A percentile compares a stretch with the other conserved stretches of the same genome.
phyloP scores from a whole-genome alignment of 176 grass and related monocot genomes.

The Ensete glaucum region DNA sequence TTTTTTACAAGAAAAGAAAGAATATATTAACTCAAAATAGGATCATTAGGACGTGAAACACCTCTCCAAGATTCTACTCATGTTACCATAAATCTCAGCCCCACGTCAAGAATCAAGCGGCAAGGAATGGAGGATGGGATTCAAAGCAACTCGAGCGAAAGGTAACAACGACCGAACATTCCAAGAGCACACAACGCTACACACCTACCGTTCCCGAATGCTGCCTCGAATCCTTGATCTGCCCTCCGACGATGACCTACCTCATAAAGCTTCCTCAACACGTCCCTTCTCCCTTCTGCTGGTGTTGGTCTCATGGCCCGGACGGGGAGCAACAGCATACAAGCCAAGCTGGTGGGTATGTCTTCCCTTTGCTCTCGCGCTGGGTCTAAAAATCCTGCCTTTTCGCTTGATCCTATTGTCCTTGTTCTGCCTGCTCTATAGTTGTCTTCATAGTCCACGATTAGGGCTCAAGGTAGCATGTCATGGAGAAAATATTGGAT shows the following conservation, averaged over 20 bases:
- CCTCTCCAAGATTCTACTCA: no score
- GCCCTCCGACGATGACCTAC: neutral
- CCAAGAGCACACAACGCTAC: neutral
- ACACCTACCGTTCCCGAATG: neutral
- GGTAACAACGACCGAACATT: no score
- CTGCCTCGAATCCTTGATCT: neutral
- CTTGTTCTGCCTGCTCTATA: neutral
- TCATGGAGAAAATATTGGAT: neutral
- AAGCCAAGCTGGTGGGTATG: conserved; percentile 89
- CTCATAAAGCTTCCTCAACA: neutral
- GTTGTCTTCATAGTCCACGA: neutral
- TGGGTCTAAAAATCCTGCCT: no score
- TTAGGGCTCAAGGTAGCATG: neutral
- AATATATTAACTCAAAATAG: no score
- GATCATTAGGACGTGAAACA: no score
- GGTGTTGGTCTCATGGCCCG: conserved; percentile 4
- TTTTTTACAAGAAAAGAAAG: no score
- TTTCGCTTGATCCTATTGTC: neutral
- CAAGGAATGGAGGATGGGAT: no score
- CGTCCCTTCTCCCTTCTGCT: neutral
- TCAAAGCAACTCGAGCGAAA: no score
- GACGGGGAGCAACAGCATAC: conserved; percentile 34
- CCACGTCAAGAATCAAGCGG: no score
- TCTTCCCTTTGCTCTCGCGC: conserved; percentile 15
- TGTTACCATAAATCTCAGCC: no score